A percentile compares a stretch with the other conserved stretches of the same genome.
Conservation (phyloP, 768 basidiomycete species). For the Phaffia australis region DNA sequence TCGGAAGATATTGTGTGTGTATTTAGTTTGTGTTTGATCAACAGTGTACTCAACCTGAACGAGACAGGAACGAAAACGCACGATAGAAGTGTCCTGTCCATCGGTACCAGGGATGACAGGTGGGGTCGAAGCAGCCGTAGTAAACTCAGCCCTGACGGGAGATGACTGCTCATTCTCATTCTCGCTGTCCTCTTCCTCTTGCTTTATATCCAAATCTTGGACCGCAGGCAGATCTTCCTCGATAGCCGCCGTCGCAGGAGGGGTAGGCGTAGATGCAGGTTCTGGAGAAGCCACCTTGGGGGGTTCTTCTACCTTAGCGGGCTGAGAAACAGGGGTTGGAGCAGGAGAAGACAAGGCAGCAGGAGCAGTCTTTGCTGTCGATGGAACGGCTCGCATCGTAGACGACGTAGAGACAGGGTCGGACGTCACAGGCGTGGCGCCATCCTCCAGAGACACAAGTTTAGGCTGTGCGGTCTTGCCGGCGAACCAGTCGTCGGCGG, state of each 20-base stretch:
- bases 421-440: conserved; percentile 38
- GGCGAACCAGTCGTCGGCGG: conserved; percentile 70
- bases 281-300: conserved; percentile 10
- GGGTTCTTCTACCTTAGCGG: conserved; percentile 14
- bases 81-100: not conserved
- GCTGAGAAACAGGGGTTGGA: conserved; percentile 32
- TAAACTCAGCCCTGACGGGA: not conserved
- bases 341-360: conserved; percentile 38
- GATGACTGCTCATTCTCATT: conserved; percentile 3
- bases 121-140: no score
- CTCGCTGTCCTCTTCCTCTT: conserved; percentile 20
- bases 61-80: not conserved
- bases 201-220: conserved; percentile 18
- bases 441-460: conserved; percentile 66
- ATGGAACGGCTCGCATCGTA: conserved; percentile 25
- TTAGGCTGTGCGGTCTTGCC: conserved; percentile 72
- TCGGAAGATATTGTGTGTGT: not conserved
- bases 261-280: conserved; percentile 17
- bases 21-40: no score
- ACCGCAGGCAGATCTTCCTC: conserved; percentile 25
- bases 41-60: not conserved
- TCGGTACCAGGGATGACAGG: not conserved
- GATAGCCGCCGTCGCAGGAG: conserved; percentile 11
- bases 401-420: conserved; percentile 34
- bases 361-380: conserved; percentile 31